These are phyloP conservation scores for Gloeostereum incarnatum DNA, from an alignment of 768 basidiomycete genomes.

Conservation along the genomic window DNA sequence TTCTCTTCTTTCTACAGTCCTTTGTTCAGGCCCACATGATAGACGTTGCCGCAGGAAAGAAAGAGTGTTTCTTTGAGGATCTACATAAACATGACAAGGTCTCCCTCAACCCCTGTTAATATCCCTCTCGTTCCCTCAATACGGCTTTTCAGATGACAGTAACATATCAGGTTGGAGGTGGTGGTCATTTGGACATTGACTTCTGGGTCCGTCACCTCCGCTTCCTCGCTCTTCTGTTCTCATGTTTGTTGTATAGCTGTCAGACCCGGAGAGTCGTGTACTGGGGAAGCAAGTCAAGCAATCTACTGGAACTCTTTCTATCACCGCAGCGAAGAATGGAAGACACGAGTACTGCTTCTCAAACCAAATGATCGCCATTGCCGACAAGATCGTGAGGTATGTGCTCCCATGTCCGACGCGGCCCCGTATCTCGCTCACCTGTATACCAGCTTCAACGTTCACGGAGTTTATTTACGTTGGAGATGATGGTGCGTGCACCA, in stretches of 20 bases:
- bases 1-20: slow-evolving; percentile 12
- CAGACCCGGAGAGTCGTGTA: slow-evolving; percentile 60
- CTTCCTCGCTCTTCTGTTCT: neutral
- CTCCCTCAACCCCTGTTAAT: slow-evolving; percentile 5
- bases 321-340: slow-evolving; percentile 84
- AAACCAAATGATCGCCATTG: slow-evolving; percentile 95
- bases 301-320: slow-evolving; percentile 80
- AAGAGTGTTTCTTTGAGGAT: slow-evolving; percentile 96
- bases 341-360: slow-evolving; percentile 96
- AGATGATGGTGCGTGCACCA: slow-evolving; percentile 62
- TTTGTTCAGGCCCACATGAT: slow-evolving; percentile 58
- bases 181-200: slow-evolving; percentile 95
- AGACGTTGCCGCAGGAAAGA: slow-evolving; percentile 67
- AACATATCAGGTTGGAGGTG: slow-evolving; percentile 97
- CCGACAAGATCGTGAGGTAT: slow-evolving; percentile 92
- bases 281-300: slow-evolving; percentile 78
- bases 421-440: neutral
- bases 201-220: slow-evolving; percentile 63
- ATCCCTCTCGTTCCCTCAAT: slow-evolving; percentile 3
- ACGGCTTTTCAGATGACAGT: slow-evolving; percentile 78
- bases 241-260: slow-evolving; percentile 41
- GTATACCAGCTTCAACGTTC: slow-evolving; percentile 83
- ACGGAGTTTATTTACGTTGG: slow-evolving; percentile 91
- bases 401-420: slow-evolving; percentile 10
- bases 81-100: slow-evolving; percentile 88